A percentile compares a stretch with the other conserved stretches of the same genome.
Evolutionary conservation across 768 basidiomycete species (phyloP).

Genomic region (Leccinum ochraceum): DNA sequence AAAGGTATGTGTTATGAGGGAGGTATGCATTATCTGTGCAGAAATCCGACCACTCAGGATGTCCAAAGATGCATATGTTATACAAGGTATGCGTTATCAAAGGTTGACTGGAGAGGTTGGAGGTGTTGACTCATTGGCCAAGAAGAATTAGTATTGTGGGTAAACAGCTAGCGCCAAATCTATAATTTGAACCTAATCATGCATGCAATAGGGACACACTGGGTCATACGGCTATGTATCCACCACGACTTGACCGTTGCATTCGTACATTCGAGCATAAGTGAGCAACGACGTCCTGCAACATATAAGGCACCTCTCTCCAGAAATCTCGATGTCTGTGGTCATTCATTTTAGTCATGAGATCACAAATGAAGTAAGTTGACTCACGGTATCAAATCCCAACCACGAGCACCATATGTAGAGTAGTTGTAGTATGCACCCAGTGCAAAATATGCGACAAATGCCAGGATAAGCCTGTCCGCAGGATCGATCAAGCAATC

Average conservation of each 20-base stretch:
- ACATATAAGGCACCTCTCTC: constrained; percentile 86
- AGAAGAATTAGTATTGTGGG: constrained; percentile 4
- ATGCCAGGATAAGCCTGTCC: constrained; percentile 48
- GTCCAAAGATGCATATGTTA: neutral
- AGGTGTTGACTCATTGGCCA: neutral
- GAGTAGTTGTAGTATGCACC: constrained; percentile 90
- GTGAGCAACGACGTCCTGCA: constrained; percentile 75
- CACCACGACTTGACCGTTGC: constrained; percentile 64
- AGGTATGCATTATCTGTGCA: neutral
- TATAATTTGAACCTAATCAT: constrained; percentile 6
- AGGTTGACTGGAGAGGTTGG: neutral
- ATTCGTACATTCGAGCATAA: constrained; percentile 73
- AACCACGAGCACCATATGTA: constrained; percentile 81
- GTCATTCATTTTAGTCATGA: neutral
- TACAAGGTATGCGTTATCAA: neutral
- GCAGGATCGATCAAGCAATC: constrained; percentile 46
- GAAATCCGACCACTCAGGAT: neutral
- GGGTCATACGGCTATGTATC: constrained; percentile 72
- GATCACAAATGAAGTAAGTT: constrained; percentile 6
- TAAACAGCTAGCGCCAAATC: constrained; percentile 12
- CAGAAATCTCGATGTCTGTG: constrained; percentile 85
- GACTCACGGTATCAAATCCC: constrained; percentile 82
- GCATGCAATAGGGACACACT: neutral
- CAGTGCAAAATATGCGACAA: constrained; percentile 69
- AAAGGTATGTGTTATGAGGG: neutral